Evolutionary conservation across 495 filamentous ascomycete species (phyloP), one percentile per base, ranked within the genome.

Genomic region (Chaetomium tenue): DNA sequence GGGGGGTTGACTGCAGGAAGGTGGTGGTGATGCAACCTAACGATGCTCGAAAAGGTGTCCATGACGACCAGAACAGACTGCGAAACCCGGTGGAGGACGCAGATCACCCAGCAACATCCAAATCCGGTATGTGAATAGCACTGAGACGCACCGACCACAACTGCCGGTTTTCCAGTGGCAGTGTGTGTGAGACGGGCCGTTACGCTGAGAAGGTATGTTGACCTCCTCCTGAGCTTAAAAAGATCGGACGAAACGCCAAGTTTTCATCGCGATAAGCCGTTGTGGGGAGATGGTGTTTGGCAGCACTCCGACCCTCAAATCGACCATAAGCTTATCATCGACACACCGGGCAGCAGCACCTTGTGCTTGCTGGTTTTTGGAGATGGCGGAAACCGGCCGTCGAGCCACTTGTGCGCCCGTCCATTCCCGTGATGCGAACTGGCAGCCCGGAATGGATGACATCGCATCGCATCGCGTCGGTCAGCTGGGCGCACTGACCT

Each of bases 161-260:
- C 26, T 60, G 58, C 58, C 58, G 57, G 16, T 59, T 25, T 48
- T 20, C 48, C 37, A 39, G 16, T 16, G 20, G n/a, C 37, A 40
- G 26, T 63, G 63, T 66, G 59, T 59, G 50, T 58, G 54, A 65
- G 57, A 54, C 56, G 60, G 63, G 56, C 37, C 52, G 48, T 51
- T 42, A 51, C 48, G 50, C 64, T 54, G 65, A 46, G 9, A 37
- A 37, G 33, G 33, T 37, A 37, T 37, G 33, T 63, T 63, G 37
- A 66, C 9, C 13, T 44, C 9, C 13, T 44, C 39, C 37, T 55
- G 53, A 61, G 52, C 52, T 60, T 66, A 11, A 65, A 11, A 65
- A 69, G 56, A 71, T 66, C 62, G 61, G 70, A 71, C 47, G 70
- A 71, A 63, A 30, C 47, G 59, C 61, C 42, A 61, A 62, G 64